These are phyloP conservation scores for Diaporthe longicolla DNA, from an alignment of 2,329 filamentous ascomycete genomes.

Conservation along the genomic window DNA sequence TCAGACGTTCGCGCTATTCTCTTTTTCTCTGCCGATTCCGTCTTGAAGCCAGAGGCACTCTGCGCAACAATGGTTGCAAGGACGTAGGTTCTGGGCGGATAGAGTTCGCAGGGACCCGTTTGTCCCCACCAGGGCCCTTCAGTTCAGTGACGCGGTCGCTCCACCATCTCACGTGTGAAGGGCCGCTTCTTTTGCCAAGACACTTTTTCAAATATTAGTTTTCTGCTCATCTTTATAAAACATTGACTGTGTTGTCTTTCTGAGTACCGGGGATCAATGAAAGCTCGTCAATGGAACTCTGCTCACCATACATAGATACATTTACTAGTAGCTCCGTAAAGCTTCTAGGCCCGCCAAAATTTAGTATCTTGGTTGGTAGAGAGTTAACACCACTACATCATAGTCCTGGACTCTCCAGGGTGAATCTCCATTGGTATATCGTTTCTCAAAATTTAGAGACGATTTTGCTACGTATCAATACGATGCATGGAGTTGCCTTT, in stretches of 20 bases:
- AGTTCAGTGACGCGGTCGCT: conserved; percentile 8
- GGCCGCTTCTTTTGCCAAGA: conserved; percentile 7
- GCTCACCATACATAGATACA: neutral
- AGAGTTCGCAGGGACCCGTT: neutral
- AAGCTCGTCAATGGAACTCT: neutral
- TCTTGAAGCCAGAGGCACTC: no score
- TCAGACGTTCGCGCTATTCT: no score
- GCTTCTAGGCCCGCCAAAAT: neutral
- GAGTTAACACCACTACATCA: no score
- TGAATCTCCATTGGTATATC: no score
- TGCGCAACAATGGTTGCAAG: neutral
- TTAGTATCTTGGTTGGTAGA: no score
- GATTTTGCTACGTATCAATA: neutral
- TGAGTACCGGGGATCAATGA: no score
- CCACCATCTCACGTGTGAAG: neutral
- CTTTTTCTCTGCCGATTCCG: neutral
- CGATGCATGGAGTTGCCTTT: neutral
- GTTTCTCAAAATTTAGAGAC: no score
- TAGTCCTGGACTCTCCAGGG: neutral
- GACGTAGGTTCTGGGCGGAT: no score
- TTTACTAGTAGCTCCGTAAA: neutral
- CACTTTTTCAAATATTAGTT: no score
- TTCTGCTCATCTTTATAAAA: neutral
- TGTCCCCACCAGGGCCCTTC: neutral
- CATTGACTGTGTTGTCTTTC: no score